Evolutionary conservation across 1,284 basidiomycete genomes (phyloP), one percentile per base, ranked within the genome.

Genomic region (Ganoderma leucocontextum): DNA sequence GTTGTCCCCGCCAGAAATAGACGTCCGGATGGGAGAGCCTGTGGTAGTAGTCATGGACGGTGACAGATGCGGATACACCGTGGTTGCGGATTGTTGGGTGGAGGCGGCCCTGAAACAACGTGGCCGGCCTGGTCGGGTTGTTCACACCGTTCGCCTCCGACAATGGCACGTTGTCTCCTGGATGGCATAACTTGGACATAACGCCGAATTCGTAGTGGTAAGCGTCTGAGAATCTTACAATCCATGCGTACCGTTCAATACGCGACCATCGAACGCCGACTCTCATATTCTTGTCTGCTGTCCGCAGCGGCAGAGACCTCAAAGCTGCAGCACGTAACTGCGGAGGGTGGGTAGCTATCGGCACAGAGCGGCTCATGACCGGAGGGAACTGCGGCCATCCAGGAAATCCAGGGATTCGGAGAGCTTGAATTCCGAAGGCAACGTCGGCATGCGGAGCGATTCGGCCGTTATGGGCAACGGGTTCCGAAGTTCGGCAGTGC

Each of bases 31-130:
- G 12, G 49, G n/a, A 19, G 38, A 47, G 58, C n/a, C 61, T 44
- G 61, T 33, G 52, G 52, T 19, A 53, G 52, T 55, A 55, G 52
- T 59, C 64, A 62, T 47, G 63, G 63, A 62, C 60, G 60, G 52
- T 72, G 71, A 72, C 71, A 70, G 71, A 68, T 72, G 57, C 66
- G 52, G 60, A 62, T 61, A 66, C 60, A 61, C 67, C 66, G 63
- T 62, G 63, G 65, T 64, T 58, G 67, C 58, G 63, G 65, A 33
- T 67, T 55, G 62, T 69, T 62, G 67, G 52, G 55, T 55, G 61
- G 41, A 36, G 42, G 36, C 65, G 58, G 53, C 66, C 68, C 68
- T 66, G 71, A 60, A 67, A 38, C 65, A 72, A 67, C 69, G 71
- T 72, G 71, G 63, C 67, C 71, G 71, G 62, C 52, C 59, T 62